phyloP scores from a whole-genome alignment of 2,329 filamentous ascomycete genomes.

The Clarireedia sp. region DNA sequence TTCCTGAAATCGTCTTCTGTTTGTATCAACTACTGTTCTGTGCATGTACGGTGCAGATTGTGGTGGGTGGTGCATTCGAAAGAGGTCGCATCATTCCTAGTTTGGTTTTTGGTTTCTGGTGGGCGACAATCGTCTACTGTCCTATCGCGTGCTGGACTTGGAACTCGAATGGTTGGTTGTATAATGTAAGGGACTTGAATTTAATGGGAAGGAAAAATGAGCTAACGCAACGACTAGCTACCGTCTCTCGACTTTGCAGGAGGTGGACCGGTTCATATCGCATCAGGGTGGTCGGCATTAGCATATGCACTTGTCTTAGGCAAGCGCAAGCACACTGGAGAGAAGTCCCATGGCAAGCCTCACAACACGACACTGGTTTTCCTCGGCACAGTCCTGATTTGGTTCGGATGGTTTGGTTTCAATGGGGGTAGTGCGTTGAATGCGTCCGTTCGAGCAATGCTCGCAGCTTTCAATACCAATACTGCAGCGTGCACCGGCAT shows the following conservation, averaged over 20 bases:
- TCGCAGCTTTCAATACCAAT: constrained; percentile 52
- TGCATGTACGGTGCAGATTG: constrained; percentile 53
- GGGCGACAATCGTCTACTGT: constrained; percentile 59
- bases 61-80: constrained; percentile 54
- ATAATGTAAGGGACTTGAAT: constrained; percentile 30
- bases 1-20: constrained; percentile 60
- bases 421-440: constrained; percentile 45
- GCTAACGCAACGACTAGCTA: constrained; percentile 27
- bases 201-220: neutral
- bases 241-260: constrained; percentile 32
- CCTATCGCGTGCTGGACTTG: constrained; percentile 59
- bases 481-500: constrained; percentile 47
- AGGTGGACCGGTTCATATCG: constrained; percentile 54
- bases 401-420: constrained; percentile 53
- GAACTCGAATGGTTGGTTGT: constrained; percentile 60
- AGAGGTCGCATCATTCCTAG: constrained; percentile 54
- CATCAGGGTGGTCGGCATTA: constrained; percentile 53
- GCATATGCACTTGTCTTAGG: constrained; percentile 58
- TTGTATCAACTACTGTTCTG: constrained; percentile 59
- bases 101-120: constrained; percentile 55
- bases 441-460: constrained; percentile 43
- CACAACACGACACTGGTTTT: constrained; percentile 58
- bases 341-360: constrained; percentile 44
- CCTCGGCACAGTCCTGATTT: constrained; percentile 56
- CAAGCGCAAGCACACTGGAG: constrained; percentile 42